These are phyloP conservation scores for Thinopyrum elongatum DNA, from an alignment of 176 grass and related monocot species.

Conservation along the genomic window DNA sequence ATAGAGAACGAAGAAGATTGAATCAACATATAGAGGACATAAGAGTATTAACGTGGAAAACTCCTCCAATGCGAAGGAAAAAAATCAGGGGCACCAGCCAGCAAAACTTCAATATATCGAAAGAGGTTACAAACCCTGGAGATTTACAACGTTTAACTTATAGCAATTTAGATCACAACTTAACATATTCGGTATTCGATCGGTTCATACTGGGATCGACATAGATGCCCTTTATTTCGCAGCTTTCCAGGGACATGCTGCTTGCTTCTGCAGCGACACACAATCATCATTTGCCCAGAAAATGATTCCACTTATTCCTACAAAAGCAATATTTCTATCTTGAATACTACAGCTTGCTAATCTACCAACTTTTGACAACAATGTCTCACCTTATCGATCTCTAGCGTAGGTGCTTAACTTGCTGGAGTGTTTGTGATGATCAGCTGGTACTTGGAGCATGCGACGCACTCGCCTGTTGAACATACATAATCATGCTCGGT, in stretches of 20 bases:
- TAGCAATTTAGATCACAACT: too few relatives aligned
- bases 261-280: constrained; percentile 42
- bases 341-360: neutral
- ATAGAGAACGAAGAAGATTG: too few relatives aligned
- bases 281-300: neutral
- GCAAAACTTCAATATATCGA: too few relatives aligned
- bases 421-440: neutral
- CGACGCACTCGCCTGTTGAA: too few relatives aligned
- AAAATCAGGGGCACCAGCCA: too few relatives aligned
- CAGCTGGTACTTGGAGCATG: neutral
- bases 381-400: neutral
- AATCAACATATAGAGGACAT: too few relatives aligned
- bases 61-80: too few relatives aligned
- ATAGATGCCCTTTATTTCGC: neutral
- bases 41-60: too few relatives aligned
- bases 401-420: neutral
- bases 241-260: constrained; percentile 61
- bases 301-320: neutral
- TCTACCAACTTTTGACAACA: neutral
- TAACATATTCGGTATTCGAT: too few relatives aligned
- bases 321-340: neutral
- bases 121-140: too few relatives aligned
- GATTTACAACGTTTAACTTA: too few relatives aligned
- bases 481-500: too few relatives aligned
- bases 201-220: neutral